Evolutionary conservation across 2,329 filamentous ascomycete species (phyloP).

Genomic region (Cladosporium halotolerans): DNA sequence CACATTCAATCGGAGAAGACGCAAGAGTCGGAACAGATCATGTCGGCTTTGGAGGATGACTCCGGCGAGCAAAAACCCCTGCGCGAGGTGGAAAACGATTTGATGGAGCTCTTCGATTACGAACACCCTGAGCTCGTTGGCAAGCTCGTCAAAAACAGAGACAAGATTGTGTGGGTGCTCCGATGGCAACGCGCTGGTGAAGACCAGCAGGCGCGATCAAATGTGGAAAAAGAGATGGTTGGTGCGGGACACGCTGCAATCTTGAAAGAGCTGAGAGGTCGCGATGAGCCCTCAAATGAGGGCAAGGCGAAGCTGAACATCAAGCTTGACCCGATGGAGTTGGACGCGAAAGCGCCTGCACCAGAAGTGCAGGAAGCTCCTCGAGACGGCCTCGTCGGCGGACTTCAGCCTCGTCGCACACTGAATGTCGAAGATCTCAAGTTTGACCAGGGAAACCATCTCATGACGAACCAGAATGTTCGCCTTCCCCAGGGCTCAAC

Average conservation of each 20-base stretch:
- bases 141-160: slow-evolving; percentile 82
- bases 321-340: slow-evolving; percentile 78
- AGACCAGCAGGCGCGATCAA: slow-evolving; percentile 62
- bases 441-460: slow-evolving; percentile 95
- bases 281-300: slow-evolving; percentile 52
- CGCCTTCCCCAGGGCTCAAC: slow-evolving; percentile 89
- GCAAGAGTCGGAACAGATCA: slow-evolving; percentile 70
- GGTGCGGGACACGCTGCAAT: slow-evolving; percentile 82
- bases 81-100: slow-evolving; percentile 92
- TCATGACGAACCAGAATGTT: slow-evolving; percentile 99
- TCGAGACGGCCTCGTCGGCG: slow-evolving; percentile 68
- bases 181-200: slow-evolving; percentile 76
- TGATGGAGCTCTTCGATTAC: slow-evolving; percentile 98
- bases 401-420: slow-evolving; percentile 75
- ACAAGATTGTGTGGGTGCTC: slow-evolving; percentile 94
- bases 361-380: slow-evolving; percentile 49
- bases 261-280: slow-evolving; percentile 78
- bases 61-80: slow-evolving; percentile 78
- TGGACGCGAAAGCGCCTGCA: slow-evolving; percentile 46
- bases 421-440: slow-evolving; percentile 95
- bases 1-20: slow-evolving; percentile 94
- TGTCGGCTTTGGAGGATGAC: slow-evolving; percentile 64
- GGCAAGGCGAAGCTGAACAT: slow-evolving; percentile 63
- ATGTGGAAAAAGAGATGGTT: slow-evolving; percentile 84
- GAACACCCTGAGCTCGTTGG: slow-evolving; percentile 90